These are phyloP conservation scores for Tolypocladium ophioglossoides DNA, from an alignment of 2,329 filamentous ascomycete species.

Conservation along the genomic window DNA sequence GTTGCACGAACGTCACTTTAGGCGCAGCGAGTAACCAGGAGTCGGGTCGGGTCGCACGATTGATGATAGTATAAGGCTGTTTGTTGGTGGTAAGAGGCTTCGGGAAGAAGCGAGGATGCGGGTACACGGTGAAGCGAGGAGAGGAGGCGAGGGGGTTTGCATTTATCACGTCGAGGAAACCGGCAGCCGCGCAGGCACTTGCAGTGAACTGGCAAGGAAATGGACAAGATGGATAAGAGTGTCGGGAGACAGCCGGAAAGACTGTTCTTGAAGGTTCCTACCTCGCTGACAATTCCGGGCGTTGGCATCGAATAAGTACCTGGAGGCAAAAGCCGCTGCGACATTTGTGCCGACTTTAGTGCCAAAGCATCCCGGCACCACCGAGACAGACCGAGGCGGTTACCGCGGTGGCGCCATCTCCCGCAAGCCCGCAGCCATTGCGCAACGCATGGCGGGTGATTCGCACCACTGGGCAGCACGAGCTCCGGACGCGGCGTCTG, in stretches of 20 bases:
- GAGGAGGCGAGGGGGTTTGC: neutral
- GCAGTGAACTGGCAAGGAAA: neutral
- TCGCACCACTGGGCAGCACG: neutral
- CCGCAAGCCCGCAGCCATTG: neutral
- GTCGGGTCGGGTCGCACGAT: neutral
- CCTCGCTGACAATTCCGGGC: neutral
- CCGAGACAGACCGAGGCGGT: neutral
- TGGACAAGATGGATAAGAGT: neutral
- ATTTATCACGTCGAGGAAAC: neutral
- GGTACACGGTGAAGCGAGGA: neutral
- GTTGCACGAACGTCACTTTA: conserved; percentile 1
- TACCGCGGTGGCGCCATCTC: neutral
- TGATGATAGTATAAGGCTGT: neutral
- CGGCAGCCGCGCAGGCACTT: neutral
- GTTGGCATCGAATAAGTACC: neutral
- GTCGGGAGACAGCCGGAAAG: neutral
- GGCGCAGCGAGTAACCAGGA: neutral
- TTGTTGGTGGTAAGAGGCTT: neutral
- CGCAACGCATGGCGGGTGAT: neutral
- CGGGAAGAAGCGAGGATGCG: neutral
- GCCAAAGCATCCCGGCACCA: neutral
- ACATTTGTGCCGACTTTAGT: neutral
- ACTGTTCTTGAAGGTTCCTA: conserved; percentile 3
- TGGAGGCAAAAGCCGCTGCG: neutral
- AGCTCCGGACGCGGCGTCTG: neutral